Evolutionary conservation across 2,329 filamentous ascomycete species (phyloP), one percentile per base, ranked within the genome.

Genomic region (Botrytis elliptica): DNA sequence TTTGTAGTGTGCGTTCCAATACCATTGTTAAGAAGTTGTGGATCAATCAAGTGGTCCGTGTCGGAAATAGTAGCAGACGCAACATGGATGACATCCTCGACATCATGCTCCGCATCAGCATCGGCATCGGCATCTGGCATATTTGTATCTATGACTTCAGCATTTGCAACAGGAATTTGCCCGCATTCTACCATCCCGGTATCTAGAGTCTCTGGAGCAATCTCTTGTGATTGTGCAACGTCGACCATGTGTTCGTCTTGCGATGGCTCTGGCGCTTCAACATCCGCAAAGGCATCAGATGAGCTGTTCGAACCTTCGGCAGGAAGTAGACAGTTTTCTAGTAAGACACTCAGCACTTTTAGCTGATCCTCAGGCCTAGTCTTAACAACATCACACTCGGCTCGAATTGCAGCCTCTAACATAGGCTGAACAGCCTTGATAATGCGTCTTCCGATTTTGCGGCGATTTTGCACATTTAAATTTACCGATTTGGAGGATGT

Each of bases 361-460:
- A 93, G 85, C 72, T 95, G 87, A 66, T 87, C 87, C 70, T 94
- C 92, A 64, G 90, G 88, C 0, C 92, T 86, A 78, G 90, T 91
- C 70, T 90, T 88, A 69, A 88, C 90, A 60, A 97, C 86, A 75
- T 96, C 93, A n/a, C 93, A 91, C 82, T 98, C 95, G 72, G 93
- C 93, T 71, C 88, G 88, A 65, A 94, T 84, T 0, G 94, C 94
- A 72, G 89, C 87, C 81, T 97, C 92, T 4, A 97, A 85, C 63
- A 90, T 87, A 22, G 92, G 90, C 81, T 97, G 93, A 46, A 97
- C 88, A 1, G 91, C 89, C 81, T 94, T 97, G 77, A 97, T 88
- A 75, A 98, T 97, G 40, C 94, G 90, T 83, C 97, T 97, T 38
- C 93, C 94, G n/a, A 97, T 85, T 78, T 92, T 92, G 79, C 93